Evolutionary conservation across 352 stramenopile genomes (phyloP).

Genomic region (Globisporangium orthogonon): DNA sequence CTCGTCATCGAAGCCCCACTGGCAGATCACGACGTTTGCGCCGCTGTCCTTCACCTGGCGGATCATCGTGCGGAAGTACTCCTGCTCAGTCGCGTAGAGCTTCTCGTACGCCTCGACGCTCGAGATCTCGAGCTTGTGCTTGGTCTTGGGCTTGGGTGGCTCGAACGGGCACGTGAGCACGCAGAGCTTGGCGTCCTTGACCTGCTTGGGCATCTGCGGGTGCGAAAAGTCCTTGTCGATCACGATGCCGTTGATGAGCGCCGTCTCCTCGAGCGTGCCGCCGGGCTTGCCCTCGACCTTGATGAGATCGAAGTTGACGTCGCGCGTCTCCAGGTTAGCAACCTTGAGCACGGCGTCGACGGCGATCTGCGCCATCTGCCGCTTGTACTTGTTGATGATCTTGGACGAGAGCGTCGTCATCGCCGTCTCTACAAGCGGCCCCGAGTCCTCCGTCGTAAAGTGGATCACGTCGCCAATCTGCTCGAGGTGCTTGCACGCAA

Average conservation of each 20-base stretch:
- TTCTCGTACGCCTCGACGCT: constrained; percentile 96
- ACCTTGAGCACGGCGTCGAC: constrained; percentile 97
- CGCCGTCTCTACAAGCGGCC: constrained; percentile 94
- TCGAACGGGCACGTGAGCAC: constrained; percentile 99
- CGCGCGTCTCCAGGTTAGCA: constrained; percentile 96
- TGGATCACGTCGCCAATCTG: constrained; percentile 94
- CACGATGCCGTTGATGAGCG: constrained; percentile 98
- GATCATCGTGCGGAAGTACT: constrained; percentile 99
- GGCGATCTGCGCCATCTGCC: constrained; percentile 98
- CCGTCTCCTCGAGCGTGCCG: constrained; percentile 95
- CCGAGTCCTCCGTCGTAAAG: constrained; percentile 93
- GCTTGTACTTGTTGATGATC: constrained; percentile 98
- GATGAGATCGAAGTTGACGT: constrained; percentile 99
- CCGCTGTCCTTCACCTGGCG: constrained; percentile 98
- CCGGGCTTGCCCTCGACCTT: constrained; percentile 99
- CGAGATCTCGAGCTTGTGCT: constrained; percentile 99
- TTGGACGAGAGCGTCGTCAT: constrained; percentile 99
- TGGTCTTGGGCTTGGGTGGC: constrained; percentile 99
- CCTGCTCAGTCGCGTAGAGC: constrained; percentile 96
- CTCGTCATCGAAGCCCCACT: constrained; percentile 99
- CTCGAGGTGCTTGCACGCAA: constrained; percentile 94
- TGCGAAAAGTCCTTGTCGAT: constrained; percentile 99
- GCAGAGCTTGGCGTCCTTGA: constrained; percentile 97
- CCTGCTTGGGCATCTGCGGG: constrained; percentile 97
- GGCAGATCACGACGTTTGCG: constrained; percentile 98